phyloP scores from a whole-genome alignment of 2,329 filamentous ascomycete species.

The Coccinonectria pachysandricola region DNA sequence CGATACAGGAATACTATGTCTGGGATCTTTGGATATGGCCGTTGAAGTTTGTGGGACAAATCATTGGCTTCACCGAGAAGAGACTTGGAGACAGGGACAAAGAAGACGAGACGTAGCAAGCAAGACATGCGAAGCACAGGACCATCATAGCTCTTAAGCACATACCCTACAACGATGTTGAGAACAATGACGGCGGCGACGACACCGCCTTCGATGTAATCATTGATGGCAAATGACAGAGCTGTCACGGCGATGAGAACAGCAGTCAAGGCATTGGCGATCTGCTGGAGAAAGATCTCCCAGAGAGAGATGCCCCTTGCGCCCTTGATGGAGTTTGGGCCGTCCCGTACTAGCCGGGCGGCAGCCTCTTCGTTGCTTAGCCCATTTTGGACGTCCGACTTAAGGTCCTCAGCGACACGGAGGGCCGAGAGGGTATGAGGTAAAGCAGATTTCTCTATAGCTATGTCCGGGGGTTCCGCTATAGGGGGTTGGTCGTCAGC shows the following conservation, averaged over 20 bases:
- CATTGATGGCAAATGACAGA: constrained; percentile 53
- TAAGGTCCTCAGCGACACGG: constrained; percentile 26
- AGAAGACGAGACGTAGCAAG: too few species aligned
- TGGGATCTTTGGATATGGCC: constrained; percentile 3
- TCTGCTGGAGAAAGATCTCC: constrained; percentile 67
- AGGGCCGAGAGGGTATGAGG: constrained; percentile 27
- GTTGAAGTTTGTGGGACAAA: constrained; percentile 7
- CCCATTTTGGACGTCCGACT: constrained; percentile 44
- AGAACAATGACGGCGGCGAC: constrained; percentile 55
- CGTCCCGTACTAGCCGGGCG: constrained; percentile 54
- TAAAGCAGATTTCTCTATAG: constrained; percentile 25
- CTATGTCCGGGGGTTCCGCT: constrained; percentile 26
- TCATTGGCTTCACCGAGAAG: constrained; percentile 18
- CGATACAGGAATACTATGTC: too few species aligned
- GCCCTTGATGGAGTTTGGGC: constrained; percentile 61
- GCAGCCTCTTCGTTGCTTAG: constrained; percentile 52
- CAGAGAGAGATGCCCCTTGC: constrained; percentile 62
- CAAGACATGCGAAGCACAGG: too few species aligned
- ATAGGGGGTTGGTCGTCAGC: constrained; percentile 30
- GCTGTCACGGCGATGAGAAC: constrained; percentile 68
- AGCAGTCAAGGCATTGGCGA: constrained; percentile 67
- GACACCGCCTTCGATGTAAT: constrained; percentile 54
- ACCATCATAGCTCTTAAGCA: too few species aligned
- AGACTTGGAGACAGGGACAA: too few species aligned
- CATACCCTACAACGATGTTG: constrained; percentile 56